Conservation (phyloP, 1,284 basidiomycete genomes). For the Butyriboletus appendiculatus region DNA sequence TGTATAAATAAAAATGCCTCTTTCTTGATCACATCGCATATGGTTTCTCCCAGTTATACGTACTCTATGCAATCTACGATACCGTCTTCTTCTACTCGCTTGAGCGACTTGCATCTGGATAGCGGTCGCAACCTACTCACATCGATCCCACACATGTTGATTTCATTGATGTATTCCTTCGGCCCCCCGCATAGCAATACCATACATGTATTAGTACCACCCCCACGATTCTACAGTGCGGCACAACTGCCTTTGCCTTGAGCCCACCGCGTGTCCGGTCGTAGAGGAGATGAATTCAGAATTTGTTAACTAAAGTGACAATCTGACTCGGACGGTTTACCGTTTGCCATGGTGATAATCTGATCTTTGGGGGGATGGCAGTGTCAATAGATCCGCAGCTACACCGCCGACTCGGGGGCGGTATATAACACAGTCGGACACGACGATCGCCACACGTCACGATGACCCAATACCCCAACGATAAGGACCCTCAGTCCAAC, state of each 20-base stretch:
- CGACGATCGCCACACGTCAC: not conserved
- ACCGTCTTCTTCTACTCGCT: slow-evolving; percentile 5
- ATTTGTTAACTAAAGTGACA: not conserved
- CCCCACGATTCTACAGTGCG: slow-evolving; percentile 1
- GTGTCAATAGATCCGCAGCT: not conserved
- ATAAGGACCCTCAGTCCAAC: slow-evolving; percentile 22
- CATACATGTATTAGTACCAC: slow-evolving; percentile 14
- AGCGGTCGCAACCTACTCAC: not conserved
- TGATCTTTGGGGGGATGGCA: not conserved
- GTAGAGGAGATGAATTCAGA: too few species aligned
- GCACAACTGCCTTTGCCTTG: slow-evolving; percentile 15
- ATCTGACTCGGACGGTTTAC: not conserved
- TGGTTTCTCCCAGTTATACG: not conserved
- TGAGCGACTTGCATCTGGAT: slow-evolving; percentile 1
- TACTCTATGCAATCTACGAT: slow-evolving; percentile 21
- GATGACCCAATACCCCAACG: slow-evolving; percentile 25
- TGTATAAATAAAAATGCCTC: slow-evolving; percentile 16
- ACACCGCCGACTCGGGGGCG: not conserved
- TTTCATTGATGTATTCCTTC: slow-evolving; percentile 22
- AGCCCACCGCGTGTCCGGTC: not conserved
- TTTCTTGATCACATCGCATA: slow-evolving; percentile 16
- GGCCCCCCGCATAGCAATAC: slow-evolving; percentile 15
- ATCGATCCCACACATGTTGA: slow-evolving; percentile 9
- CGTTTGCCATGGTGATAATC: not conserved
- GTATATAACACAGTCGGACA: slow-evolving; percentile 10